Evolutionary conservation across 345 rosid genomes (phyloP).

Genomic region (Laguncularia racemosa): DNA sequence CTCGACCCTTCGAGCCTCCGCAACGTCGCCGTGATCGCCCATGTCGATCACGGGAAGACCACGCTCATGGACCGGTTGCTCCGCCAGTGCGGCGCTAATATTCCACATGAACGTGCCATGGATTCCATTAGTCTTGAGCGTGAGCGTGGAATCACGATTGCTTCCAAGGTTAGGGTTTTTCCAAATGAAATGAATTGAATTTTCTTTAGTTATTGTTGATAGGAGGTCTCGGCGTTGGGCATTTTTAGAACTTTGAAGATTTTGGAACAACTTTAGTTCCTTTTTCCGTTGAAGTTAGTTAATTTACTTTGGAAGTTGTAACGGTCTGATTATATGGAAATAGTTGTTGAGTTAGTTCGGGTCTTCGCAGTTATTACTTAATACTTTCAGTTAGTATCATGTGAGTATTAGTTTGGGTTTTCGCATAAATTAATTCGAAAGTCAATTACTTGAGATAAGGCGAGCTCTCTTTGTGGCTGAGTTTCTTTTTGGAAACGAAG

Average conservation of each 20-base stretch:
- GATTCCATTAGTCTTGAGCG: slow-evolving; percentile 96
- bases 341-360: no score
- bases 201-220: not conserved
- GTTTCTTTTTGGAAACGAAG: no score
- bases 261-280: no score
- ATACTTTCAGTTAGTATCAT: no score
- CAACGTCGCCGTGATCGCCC: slow-evolving; percentile 96
- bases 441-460: no score
- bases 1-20: slow-evolving; percentile 71
- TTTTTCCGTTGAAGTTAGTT: not conserved
- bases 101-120: slow-evolving; percentile 99
- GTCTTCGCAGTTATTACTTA: no score
- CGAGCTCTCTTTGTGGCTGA: no score
- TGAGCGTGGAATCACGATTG: slow-evolving; percentile 90
- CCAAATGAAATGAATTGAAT: not conserved
- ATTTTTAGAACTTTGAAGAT: no score
- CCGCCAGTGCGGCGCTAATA: slow-evolving; percentile 96
- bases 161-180: slow-evolving; percentile 59
- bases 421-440: no score
- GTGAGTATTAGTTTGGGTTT: no score
- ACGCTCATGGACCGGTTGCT: slow-evolving; percentile 96
- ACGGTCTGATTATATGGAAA: not conserved
- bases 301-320: not conserved
- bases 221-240: no score
- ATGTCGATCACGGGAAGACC: slow-evolving; percentile 97